These are phyloP conservation scores for Entomortierella lignicola DNA, from an alignment of 192 early-diverging fungal species.

Conservation along the genomic window DNA sequence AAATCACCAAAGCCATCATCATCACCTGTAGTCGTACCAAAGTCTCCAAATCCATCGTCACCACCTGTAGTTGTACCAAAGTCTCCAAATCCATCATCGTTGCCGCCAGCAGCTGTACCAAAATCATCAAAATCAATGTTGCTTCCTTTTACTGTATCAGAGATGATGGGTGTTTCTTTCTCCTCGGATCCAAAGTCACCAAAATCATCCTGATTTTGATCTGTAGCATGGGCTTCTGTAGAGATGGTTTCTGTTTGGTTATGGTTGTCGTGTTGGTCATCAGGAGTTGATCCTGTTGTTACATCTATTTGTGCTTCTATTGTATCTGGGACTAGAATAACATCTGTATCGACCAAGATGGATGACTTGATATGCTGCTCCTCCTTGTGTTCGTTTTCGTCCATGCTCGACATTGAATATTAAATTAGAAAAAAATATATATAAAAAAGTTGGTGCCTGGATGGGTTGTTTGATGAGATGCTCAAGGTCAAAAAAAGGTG, in stretches of 20 bases:
- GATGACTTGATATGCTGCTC: conserved; percentile 2
- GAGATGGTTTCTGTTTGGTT: background rate
- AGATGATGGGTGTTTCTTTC: background rate
- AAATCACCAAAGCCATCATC: conserved; percentile 51
- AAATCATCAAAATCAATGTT: conserved; percentile 32
- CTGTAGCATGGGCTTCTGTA: background rate
- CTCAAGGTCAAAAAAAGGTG: no score
- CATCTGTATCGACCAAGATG: background rate
- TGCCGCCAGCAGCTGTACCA: conserved; percentile 5
- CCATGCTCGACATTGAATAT: conserved; percentile 9
- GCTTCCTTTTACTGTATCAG: background rate
- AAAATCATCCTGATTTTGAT: conserved; percentile 13
- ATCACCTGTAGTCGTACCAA: conserved; percentile 15
- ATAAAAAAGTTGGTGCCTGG: no score
- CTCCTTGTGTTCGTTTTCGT: conserved; percentile 8
- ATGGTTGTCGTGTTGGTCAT: background rate
- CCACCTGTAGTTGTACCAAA: conserved; percentile 16
- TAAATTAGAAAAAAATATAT: background rate
- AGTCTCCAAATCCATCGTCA: conserved; percentile 8
- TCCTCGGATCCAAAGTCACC: conserved; percentile 33
- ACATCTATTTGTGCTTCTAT: background rate
- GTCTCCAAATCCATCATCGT: conserved; percentile 1
- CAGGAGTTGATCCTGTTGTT: background rate
- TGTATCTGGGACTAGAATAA: background rate
- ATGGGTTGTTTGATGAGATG: no score